A percentile compares a stretch with the other conserved stretches of the same genome.
Evolutionary conservation across 805 yeast genomes (phyloP).

Genomic region (Saccharomycopsis fodiens): DNA sequence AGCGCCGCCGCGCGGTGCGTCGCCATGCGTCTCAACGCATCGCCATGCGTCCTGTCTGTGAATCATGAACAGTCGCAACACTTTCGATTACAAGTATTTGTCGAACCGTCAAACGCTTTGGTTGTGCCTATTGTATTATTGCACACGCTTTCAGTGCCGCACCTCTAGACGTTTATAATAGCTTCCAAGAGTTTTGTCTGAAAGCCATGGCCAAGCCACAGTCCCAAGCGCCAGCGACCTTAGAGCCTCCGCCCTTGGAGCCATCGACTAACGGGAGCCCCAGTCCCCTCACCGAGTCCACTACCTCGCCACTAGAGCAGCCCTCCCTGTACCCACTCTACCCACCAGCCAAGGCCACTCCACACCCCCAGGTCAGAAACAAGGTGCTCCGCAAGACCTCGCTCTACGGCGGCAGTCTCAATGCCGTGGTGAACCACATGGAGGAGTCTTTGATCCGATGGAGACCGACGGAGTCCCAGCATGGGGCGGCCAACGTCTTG

Average conservation of each 20-base stretch:
- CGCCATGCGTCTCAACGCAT: too few species aligned
- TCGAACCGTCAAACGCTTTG: too few species aligned
- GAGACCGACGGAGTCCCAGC: constrained; percentile 25
- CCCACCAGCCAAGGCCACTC: background rate
- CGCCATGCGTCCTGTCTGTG: too few species aligned
- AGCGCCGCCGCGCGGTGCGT: too few species aligned
- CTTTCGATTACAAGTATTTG: too few species aligned
- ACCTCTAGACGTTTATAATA: too few species aligned
- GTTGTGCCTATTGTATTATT: too few species aligned
- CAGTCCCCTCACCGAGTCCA: background rate
- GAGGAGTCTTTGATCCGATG: constrained; percentile 29
- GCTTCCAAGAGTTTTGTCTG: too few species aligned
- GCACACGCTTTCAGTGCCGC: too few species aligned
- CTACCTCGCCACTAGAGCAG: constrained; percentile 2
- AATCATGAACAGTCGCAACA: too few species aligned
- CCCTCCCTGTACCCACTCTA: constrained; percentile 12
- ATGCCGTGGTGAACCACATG: constrained; percentile 21
- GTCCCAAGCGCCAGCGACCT: too few species aligned
- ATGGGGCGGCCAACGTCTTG: constrained; percentile 21
- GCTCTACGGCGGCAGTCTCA: constrained; percentile 12
- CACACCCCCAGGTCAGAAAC: constrained; percentile 5
- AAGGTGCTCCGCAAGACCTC: constrained; percentile 10
- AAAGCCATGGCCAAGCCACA: too few species aligned
- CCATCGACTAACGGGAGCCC: background rate
- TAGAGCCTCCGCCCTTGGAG: background rate